phyloP scores from a whole-genome alignment of 2,329 filamentous ascomycete genomes.

The Monilinia vaccinii-corymbosi region DNA sequence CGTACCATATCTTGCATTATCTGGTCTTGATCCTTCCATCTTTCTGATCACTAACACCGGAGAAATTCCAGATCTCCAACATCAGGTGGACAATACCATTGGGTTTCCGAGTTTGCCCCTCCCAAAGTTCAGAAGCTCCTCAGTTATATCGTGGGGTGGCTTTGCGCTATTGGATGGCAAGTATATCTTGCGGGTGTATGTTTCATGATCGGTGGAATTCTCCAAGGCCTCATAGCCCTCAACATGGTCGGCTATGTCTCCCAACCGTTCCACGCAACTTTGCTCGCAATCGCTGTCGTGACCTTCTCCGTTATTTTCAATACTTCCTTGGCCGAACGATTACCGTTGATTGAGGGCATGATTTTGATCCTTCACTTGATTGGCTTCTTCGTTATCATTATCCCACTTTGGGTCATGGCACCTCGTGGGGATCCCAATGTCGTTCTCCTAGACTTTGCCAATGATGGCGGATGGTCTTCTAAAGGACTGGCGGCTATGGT shows the following conservation, averaged over 20 bases:
- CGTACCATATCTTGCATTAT: background rate
- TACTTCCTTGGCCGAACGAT: conserved; percentile 31
- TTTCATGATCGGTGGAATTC: conserved; percentile 36
- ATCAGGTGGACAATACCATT: conserved; percentile 48
- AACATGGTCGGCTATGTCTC: conserved; percentile 32
- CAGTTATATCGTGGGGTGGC: conserved; percentile 43
- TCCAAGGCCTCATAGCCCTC: conserved; percentile 33
- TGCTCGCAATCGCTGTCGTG: conserved; percentile 36
- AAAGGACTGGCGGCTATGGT: conserved; percentile 31
- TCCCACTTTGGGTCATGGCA: conserved; percentile 31
- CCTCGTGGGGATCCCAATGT: conserved; percentile 14
- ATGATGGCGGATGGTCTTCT: conserved; percentile 28
- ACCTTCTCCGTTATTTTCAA: conserved; percentile 36
- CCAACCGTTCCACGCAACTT: conserved; percentile 34
- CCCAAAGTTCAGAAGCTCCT: conserved; percentile 40
- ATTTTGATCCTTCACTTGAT: conserved; percentile 37
- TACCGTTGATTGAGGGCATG: conserved; percentile 36
- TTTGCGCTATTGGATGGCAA: conserved; percentile 39
- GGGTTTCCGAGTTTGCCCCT: conserved; percentile 45
- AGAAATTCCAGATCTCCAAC: conserved; percentile 37
- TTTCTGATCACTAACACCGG: background rate
- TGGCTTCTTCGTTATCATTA: conserved; percentile 37
- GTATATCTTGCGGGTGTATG: conserved; percentile 31
- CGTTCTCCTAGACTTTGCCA: conserved; percentile 29
- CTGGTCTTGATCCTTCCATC: background rate